A percentile compares a stretch with the other conserved stretches of the same genome.
These are phyloP conservation scores for Coemansia sp. DNA, from an alignment of 192 early-diverging fungal species.

Conservation along the genomic window DNA sequence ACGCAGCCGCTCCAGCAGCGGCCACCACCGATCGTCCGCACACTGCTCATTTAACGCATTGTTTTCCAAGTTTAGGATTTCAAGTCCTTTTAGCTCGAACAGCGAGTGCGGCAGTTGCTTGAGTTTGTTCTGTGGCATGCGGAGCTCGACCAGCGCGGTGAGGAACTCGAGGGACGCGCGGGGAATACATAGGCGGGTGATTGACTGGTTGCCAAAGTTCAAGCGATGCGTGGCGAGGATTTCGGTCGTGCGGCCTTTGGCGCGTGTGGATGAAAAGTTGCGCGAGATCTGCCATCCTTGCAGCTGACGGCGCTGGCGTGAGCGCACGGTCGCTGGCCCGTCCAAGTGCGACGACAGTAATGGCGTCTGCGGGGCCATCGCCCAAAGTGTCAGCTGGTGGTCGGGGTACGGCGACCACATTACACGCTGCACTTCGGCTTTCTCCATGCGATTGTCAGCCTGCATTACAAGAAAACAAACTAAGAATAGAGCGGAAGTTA, in stretches of 20 bases:
- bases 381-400: constrained; percentile 50
- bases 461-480: constrained; percentile 11
- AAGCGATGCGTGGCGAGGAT: constrained; percentile 41
- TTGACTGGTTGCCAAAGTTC: constrained; percentile 43
- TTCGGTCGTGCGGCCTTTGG: constrained; percentile 24
- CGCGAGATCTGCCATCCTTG: constrained; percentile 48
- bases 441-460: constrained; percentile 19
- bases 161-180: constrained; percentile 19
- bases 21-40: constrained; percentile 19
- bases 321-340: background rate
- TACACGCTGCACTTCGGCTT: constrained; percentile 16
- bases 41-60: constrained; percentile 31
- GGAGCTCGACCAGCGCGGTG: constrained; percentile 33
- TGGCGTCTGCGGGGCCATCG: constrained; percentile 4
- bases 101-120: constrained; percentile 22
- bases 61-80: constrained; percentile 45
- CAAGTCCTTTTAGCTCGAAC: constrained; percentile 38
- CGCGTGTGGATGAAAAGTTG: constrained; percentile 12
- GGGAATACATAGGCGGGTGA: constrained; percentile 27
- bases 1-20: constrained; percentile 18
- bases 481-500: background rate
- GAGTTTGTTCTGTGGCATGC: constrained; percentile 49
- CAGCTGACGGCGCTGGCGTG: constrained; percentile 12
- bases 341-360: background rate
- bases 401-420: constrained; percentile 54